Percentiles rank a stretch among this genome's conserved stretches.
phyloP scores from a whole-genome alignment of 176 grass and related monocot genomes.

The Typha latifolia region DNA sequence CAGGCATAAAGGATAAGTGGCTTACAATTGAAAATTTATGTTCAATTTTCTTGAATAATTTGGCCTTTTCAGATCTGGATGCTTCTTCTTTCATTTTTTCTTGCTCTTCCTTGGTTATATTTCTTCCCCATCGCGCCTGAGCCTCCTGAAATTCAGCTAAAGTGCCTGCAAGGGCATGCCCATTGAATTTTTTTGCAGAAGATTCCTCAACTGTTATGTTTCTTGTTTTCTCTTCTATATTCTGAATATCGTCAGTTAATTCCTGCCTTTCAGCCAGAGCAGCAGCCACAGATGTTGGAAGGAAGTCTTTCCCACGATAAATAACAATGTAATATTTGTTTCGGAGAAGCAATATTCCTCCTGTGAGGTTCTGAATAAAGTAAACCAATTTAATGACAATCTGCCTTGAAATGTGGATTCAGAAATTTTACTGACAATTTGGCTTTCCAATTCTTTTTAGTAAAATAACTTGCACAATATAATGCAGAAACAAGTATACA shows the following conservation, averaged over 20 bases:
- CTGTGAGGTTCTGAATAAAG: conserved; percentile 58
- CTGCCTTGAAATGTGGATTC: conserved; percentile 5
- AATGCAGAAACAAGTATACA: no score
- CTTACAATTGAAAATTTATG: conserved; percentile 91
- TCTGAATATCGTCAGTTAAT: conserved; percentile 72
- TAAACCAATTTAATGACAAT: conserved; percentile 19
- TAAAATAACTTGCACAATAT: no score
- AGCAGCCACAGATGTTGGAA: conserved; percentile 54
- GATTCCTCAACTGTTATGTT: conserved; percentile 22
- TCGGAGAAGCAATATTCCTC: conserved; percentile 79
- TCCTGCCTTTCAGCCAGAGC: conserved; percentile 79
- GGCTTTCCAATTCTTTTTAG: background rate
- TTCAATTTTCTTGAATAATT: conserved; percentile 62
- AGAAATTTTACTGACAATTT: conserved; percentile 9
- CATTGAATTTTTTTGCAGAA: conserved; percentile 29
- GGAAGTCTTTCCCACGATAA: conserved; percentile 93
- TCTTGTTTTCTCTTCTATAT: conserved; percentile 66
- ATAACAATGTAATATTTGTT: conserved; percentile 97
- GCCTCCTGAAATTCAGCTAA: conserved; percentile 91
- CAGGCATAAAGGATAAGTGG: conserved; percentile 6
- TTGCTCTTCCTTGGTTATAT: conserved; percentile 67
- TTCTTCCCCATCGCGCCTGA: conserved; percentile 78
- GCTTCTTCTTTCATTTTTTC: conserved; percentile 78
- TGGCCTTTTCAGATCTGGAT: conserved; percentile 66
- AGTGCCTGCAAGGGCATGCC: conserved; percentile 71